Conservation (phyloP, 495 filamentous ascomycete species). For the Extremus antarcticus region DNA sequence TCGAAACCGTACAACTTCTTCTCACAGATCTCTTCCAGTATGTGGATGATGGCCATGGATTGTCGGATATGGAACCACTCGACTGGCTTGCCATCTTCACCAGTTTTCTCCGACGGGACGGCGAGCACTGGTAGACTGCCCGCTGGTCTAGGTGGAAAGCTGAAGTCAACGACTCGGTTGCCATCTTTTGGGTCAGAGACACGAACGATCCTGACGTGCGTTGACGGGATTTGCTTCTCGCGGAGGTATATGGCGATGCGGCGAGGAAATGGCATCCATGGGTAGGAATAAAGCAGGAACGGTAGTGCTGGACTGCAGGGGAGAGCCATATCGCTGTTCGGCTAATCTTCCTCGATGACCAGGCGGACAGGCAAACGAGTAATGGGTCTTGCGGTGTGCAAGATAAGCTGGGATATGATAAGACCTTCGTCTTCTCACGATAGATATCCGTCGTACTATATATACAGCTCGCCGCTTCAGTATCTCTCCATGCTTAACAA, state of each 20-base stretch:
- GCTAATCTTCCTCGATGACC: neutral
- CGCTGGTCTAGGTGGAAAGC: neutral
- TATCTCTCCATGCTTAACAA: neutral
- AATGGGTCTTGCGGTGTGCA: too few relatives aligned
- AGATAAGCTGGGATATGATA: neutral
- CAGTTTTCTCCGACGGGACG: neutral
- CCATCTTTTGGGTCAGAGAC: constrained; percentile 1
- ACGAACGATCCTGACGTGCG: neutral
- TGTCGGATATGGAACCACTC: neutral
- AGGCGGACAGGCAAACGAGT: too few relatives aligned
- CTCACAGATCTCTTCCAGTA: neutral
- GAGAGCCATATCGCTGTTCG: neutral
- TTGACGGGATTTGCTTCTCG: constrained; percentile 1
- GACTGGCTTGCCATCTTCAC: neutral
- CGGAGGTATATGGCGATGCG: constrained; percentile 4
- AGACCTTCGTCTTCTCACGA: neutral
- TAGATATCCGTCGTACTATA: neutral
- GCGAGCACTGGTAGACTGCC: constrained; percentile 5
- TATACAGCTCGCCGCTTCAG: neutral
- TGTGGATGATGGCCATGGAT: constrained; percentile 2
- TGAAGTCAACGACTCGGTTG: neutral
- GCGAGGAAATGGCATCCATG: constrained; percentile 5
- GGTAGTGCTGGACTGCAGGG: neutral
- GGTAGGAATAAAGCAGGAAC: constrained; percentile 2
- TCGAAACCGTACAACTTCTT: neutral